A percentile compares a stretch with the other conserved stretches of the same genome.
phyloP scores from a whole-genome alignment of 495 filamentous ascomycete genomes.

The Penicillium goetzii region DNA sequence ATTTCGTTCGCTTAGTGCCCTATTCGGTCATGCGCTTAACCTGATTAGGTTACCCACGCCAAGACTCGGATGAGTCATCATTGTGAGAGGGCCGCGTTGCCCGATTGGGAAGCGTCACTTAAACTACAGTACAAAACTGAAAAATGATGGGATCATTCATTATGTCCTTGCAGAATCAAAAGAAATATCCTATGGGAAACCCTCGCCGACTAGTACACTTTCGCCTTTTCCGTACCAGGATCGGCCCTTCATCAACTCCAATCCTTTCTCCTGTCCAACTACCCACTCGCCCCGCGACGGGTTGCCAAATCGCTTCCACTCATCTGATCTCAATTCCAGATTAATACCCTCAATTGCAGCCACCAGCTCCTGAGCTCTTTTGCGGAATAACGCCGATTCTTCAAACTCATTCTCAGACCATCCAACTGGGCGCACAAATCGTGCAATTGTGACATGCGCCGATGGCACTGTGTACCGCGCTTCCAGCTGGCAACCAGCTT shows the following conservation, averaged over 20 bases:
- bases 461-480: constrained; percentile 85
- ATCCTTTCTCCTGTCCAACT: constrained; percentile 74
- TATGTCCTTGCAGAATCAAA: neutral
- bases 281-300: constrained; percentile 65
- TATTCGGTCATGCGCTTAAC: constrained; percentile 46
- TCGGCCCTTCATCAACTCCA: constrained; percentile 68
- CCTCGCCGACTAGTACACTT: constrained; percentile 60
- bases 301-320: constrained; percentile 61
- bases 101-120: constrained; percentile 16
- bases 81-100: constrained; percentile 15
- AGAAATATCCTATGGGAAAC: constrained; percentile 38
- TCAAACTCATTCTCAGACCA: constrained; percentile 38
- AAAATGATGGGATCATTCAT: neutral
- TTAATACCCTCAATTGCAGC: constrained; percentile 76
- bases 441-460: constrained; percentile 83
- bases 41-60: constrained; percentile 29
- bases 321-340: constrained; percentile 63
- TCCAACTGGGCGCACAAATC: constrained; percentile 67
- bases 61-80: constrained; percentile 30
- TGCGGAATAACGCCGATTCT: constrained; percentile 29
- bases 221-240: constrained; percentile 87
- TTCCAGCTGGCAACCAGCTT: constrained; percentile 61
- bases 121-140: neutral
- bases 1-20: constrained; percentile 57
- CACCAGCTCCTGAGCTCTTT: constrained; percentile 62